Percentiles rank a stretch among this genome's conserved stretches.
These are phyloP conservation scores for Verticillium albo-atrum DNA, from an alignment of 2,329 filamentous ascomycete species.

Conservation along the genomic window DNA sequence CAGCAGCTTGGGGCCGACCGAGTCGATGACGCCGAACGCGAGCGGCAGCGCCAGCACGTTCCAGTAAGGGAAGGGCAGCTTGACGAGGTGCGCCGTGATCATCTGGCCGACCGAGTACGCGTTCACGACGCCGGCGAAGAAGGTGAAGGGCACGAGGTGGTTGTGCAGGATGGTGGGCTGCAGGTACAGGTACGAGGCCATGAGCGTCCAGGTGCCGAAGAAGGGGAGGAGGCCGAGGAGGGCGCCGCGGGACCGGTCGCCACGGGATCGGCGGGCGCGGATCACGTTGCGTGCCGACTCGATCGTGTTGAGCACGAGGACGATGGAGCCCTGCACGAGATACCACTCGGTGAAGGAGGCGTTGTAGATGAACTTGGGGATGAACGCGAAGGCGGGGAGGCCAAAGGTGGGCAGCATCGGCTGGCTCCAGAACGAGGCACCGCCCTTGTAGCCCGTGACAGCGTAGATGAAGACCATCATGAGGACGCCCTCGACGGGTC, in stretches of 20 bases:
- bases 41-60: conserved; percentile 82
- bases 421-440: conserved; percentile 90
- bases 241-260: conserved; percentile 67
- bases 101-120: conserved; percentile 94
- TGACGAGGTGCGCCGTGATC: conserved; percentile 89
- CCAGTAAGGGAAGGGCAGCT: conserved; percentile 82
- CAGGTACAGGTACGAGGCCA: conserved; percentile 75
- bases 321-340: conserved; percentile 76
- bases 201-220: conserved; percentile 70
- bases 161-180: conserved; percentile 78
- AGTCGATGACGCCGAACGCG: conserved; percentile 73
- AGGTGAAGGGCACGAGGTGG: conserved; percentile 82
- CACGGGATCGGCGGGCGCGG: conserved; percentile 68
- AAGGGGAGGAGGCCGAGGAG: conserved; percentile 82
- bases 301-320: conserved; percentile 81
- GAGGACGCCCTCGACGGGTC: conserved; percentile 90
- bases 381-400: conserved; percentile 55
- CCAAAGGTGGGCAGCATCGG: conserved; percentile 70
- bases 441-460: conserved; percentile 79
- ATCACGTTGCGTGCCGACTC: conserved; percentile 81
- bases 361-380: conserved; percentile 70
- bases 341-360: conserved; percentile 91
- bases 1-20: conserved; percentile 65
- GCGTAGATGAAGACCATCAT: conserved; percentile 78
- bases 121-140: conserved; percentile 87